Percentiles rank a stretch among this genome's conserved stretches.
Conservation (phyloP, 257 asterid species). For the Ophiorrhiza pumila region DNA sequence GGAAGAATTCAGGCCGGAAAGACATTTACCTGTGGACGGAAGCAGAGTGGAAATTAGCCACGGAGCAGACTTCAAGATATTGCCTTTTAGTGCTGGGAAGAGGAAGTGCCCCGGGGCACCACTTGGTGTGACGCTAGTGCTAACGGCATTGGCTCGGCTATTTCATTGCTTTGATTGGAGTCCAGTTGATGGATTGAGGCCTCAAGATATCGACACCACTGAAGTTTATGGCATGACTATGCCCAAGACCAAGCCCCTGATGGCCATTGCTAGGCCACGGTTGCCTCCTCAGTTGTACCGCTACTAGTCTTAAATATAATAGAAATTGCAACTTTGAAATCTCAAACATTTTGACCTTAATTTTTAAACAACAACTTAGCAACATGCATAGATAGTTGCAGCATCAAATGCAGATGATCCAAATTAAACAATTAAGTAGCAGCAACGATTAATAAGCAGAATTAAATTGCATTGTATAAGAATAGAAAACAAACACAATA, state of each 20-base stretch:
- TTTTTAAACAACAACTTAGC: no score
- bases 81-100: constrained; percentile 90
- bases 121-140: constrained; percentile 78
- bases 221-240: constrained; percentile 98
- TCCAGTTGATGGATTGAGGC: constrained; percentile 53
- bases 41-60: constrained; percentile 93
- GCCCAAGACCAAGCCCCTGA: constrained; percentile 78
- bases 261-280: constrained; percentile 67
- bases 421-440: no score
- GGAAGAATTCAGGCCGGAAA: constrained; percentile 75
- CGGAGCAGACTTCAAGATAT: constrained; percentile 81
- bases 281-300: constrained; percentile 49
- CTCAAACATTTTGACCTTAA: no score
- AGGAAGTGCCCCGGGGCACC: constrained; percentile 99
- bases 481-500: no score
- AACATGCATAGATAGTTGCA: no score
- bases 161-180: constrained; percentile 76
- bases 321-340: neutral
- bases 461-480: no score
- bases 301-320: neutral
- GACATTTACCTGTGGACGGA: constrained; percentile 53
- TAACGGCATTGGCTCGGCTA: constrained; percentile 85
- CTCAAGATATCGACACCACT: constrained; percentile 59
- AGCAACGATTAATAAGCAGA: no score
- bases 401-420: no score